Conservation (phyloP, 2,329 filamentous ascomycete species). For the Cercospora janseana region DNA sequence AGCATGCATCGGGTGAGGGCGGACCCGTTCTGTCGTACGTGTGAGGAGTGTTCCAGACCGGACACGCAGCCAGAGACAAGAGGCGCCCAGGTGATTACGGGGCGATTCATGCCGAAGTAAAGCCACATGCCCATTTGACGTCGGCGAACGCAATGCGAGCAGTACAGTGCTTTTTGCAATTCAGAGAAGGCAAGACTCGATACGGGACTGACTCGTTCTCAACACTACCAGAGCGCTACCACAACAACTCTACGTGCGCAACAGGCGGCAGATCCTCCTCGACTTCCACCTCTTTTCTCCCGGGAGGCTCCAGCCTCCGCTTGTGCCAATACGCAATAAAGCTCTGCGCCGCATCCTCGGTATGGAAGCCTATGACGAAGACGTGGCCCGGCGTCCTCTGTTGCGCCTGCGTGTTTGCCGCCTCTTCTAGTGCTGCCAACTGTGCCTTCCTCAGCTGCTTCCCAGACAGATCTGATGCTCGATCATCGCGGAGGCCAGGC, state of each 20-base stretch:
- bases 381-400: slow-evolving; percentile 37
- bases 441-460: background rate
- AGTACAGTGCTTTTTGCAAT: too few relatives aligned
- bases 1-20: too few relatives aligned
- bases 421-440: slow-evolving; percentile 4
- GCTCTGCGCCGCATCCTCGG: slow-evolving; percentile 54
- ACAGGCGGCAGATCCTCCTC: slow-evolving; percentile 43
- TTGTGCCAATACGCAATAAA: slow-evolving; percentile 56
- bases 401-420: slow-evolving; percentile 44
- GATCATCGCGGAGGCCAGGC: slow-evolving; percentile 3
- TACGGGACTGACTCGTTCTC: too few relatives aligned
- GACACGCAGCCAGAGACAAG: too few relatives aligned
- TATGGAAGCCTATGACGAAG: slow-evolving; percentile 55
- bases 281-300: slow-evolving; percentile 11
- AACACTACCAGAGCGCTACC: too few relatives aligned
- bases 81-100: too few relatives aligned
- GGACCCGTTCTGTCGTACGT: too few relatives aligned
- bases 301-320: slow-evolving; percentile 41
- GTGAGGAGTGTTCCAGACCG: too few relatives aligned
- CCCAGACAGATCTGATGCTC: background rate
- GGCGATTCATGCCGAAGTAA: too few relatives aligned
- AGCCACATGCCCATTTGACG: too few relatives aligned
- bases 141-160: too few relatives aligned
- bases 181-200: too few relatives aligned
- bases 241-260: slow-evolving; percentile 50